These are phyloP conservation scores for Colletotrichum chlorophyti DNA, from an alignment of 2,329 filamentous ascomycete genomes.

Conservation along the genomic window DNA sequence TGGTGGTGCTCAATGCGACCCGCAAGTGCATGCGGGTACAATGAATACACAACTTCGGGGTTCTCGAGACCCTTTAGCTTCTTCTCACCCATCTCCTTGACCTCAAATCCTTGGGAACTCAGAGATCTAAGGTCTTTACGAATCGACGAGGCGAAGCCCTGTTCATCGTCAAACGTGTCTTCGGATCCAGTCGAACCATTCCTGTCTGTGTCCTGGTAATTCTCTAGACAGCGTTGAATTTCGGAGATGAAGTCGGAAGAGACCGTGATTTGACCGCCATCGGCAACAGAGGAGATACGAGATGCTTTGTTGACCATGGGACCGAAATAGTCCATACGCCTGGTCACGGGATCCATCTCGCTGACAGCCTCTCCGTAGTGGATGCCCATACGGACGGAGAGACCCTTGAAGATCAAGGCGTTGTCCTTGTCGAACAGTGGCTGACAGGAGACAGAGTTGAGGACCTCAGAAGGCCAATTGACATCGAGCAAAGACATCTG, in stretches of 20 bases:
- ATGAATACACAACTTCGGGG: conserved; percentile 91
- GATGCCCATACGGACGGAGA: conserved; percentile 97
- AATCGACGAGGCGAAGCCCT: conserved; percentile 77
- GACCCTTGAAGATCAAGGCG: conserved; percentile 87
- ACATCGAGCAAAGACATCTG: conserved; percentile 88
- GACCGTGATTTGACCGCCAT: conserved; percentile 96
- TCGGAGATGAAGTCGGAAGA: conserved; percentile 97
- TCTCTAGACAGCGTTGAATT: conserved; percentile 88
- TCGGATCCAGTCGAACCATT: conserved; percentile 73
- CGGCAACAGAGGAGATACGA: conserved; percentile 91
- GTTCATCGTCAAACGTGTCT: conserved; percentile 74
- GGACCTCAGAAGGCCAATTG: conserved; percentile 90
- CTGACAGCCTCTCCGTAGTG: conserved; percentile 96
- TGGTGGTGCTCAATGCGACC: conserved; percentile 78
- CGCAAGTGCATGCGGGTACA: conserved; percentile 89
- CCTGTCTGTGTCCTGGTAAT: conserved; percentile 84
- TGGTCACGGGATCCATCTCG: conserved; percentile 93
- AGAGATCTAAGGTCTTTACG: conserved; percentile 87
- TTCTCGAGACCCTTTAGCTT: conserved; percentile 98
- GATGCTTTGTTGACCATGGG: conserved; percentile 99
- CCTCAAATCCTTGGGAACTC: conserved; percentile 91
- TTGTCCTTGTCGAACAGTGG: conserved; percentile 83
- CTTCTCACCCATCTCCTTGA: conserved; percentile 93
- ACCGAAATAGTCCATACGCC: conserved; percentile 99
- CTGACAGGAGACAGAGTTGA: conserved; percentile 85